Percentiles rank a stretch among this genome's conserved stretches.
phyloP scores from a whole-genome alignment of 495 filamentous ascomycete genomes.

The Xylaria palmicola region DNA sequence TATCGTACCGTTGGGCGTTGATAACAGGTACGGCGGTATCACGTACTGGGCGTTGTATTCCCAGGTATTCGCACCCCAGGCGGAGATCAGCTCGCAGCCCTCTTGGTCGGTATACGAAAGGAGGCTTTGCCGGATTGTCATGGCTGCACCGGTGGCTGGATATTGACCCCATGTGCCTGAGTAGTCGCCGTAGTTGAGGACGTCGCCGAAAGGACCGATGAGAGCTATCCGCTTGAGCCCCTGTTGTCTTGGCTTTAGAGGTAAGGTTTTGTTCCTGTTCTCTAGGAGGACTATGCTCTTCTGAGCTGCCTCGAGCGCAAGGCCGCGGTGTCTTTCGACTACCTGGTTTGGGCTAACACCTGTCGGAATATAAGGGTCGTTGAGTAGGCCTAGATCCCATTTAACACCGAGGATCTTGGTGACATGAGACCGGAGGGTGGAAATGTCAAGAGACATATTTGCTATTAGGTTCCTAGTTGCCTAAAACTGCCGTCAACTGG shows the following conservation, averaged over 20 bases:
- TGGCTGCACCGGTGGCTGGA: constrained; percentile 32
- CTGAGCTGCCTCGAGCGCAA: constrained; percentile 40
- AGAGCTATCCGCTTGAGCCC: constrained; percentile 37
- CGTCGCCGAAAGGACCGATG: constrained; percentile 43
- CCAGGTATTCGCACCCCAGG: constrained; percentile 44
- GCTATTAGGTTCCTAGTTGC: constrained; percentile 35
- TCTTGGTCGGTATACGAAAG: constrained; percentile 26
- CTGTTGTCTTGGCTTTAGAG: constrained; percentile 27
- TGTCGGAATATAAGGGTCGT: constrained; percentile 32
- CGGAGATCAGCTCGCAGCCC: constrained; percentile 35
- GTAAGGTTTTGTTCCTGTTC: constrained; percentile 38
- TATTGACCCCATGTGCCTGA: constrained; percentile 41
- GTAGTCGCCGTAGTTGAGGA: constrained; percentile 45
- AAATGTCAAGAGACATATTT: constrained; percentile 33
- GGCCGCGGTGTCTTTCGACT: constrained; percentile 25
- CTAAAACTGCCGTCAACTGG: constrained; percentile 20
- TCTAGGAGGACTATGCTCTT: constrained; percentile 40
- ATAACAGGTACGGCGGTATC: constrained; percentile 41
- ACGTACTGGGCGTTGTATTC: constrained; percentile 44
- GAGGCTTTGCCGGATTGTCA: constrained; percentile 43
- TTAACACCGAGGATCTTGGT: constrained; percentile 38
- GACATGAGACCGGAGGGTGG: constrained; percentile 35
- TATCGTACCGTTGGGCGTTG: constrained; percentile 26
- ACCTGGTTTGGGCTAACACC: constrained; percentile 32
- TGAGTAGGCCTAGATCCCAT: constrained; percentile 42